Percentiles rank a stretch among this genome's conserved stretches.
These are phyloP conservation scores for Eutrema salsugineum DNA, from an alignment of 441 rosid species.

Conservation along the genomic window DNA sequence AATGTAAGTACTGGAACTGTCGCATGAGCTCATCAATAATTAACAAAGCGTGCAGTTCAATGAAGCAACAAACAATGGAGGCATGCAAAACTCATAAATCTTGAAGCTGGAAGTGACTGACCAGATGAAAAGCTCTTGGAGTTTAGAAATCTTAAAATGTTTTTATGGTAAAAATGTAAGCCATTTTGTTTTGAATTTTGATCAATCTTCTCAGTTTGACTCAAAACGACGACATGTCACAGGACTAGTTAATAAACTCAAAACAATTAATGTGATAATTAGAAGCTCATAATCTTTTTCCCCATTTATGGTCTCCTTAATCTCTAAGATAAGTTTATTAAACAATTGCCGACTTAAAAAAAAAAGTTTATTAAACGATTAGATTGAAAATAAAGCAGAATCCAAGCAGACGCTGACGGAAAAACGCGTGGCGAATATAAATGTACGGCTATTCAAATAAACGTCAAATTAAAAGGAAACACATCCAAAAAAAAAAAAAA, in stretches of 20 bases:
- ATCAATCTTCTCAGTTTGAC: not conserved
- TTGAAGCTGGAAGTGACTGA: not conserved
- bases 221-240: not conserved
- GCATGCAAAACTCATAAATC: not conserved
- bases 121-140: not conserved
- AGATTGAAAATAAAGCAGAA: not conserved
- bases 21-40: not conserved
- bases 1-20: not conserved
- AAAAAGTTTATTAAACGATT: not conserved
- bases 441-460: conserved; percentile 6
- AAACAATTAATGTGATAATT: not conserved
- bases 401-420: conserved; percentile 2
- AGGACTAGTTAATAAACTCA: not conserved
- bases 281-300: not conserved
- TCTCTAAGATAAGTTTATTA: not conserved
- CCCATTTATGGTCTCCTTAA: not conserved
- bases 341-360: too few relatives aligned
- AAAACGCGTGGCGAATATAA: conserved; percentile 20
- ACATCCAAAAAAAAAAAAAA: too few relatives aligned
- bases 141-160: not conserved
- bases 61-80: not conserved
- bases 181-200: not conserved
- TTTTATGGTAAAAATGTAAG: not conserved
- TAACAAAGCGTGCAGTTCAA: not conserved
- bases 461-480: not conserved